Percentiles rank a stretch among this genome's conserved stretches.
These are phyloP conservation scores for Vigna unguiculata DNA, from an alignment of 306 rosid genomes.

Conservation along the genomic window DNA sequence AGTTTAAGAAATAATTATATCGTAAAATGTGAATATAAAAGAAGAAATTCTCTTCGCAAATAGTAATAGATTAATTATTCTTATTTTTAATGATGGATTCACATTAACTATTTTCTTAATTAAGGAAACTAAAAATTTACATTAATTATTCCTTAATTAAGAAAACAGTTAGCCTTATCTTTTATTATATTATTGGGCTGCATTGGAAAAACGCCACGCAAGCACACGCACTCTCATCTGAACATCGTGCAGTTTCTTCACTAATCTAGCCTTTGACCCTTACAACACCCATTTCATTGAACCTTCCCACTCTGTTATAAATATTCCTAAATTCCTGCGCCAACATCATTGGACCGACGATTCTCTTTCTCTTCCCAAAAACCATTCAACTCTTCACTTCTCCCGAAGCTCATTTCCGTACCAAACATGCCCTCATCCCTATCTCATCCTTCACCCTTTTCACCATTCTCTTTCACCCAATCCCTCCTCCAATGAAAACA, in stretches of 20 bases:
- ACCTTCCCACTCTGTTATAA: conserved; percentile 2
- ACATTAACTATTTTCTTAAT: too few relatives aligned
- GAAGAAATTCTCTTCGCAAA: too few relatives aligned
- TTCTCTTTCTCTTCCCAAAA: not conserved
- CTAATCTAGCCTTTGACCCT: not conserved
- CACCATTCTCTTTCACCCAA: conserved; percentile 30
- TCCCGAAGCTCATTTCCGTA: conserved; percentile 33
- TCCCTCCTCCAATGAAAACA: too few relatives aligned
- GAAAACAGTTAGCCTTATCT: too few relatives aligned
- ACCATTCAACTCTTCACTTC: too few relatives aligned
- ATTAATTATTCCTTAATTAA: too few relatives aligned
- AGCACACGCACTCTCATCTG: not conserved
- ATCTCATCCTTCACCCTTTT: conserved; percentile 81
- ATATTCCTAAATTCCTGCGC: not conserved
- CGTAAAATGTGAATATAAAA: too few relatives aligned
- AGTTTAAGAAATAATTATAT: too few relatives aligned
- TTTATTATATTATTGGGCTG: too few relatives aligned
- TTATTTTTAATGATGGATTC: too few relatives aligned
- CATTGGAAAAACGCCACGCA: not conserved
- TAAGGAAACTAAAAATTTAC: too few relatives aligned
- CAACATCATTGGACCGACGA: not conserved
- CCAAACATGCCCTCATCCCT: conserved; percentile 71
- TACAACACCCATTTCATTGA: not conserved
- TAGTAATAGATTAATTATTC: too few relatives aligned
- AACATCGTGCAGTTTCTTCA: not conserved